These are phyloP conservation scores for Geranium rotundifolium DNA, from an alignment of 345 rosid genomes.

Conservation along the genomic window DNA sequence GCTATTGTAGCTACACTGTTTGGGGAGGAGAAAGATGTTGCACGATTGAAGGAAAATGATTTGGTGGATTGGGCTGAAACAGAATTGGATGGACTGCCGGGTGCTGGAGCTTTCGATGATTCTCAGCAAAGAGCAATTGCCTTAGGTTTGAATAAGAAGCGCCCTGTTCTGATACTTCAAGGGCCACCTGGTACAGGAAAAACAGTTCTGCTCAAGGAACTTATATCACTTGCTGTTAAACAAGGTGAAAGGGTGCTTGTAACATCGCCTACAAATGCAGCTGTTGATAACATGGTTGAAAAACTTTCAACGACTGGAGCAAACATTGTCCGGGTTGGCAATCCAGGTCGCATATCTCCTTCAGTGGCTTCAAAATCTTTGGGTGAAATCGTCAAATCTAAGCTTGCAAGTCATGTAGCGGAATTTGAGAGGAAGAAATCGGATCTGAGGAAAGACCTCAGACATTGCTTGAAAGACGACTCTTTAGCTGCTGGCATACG, in stretches of 20 bases:
- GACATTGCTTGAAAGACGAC: conserved; percentile 74
- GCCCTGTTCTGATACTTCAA: conserved; percentile 65
- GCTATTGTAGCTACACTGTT: conserved; percentile 76
- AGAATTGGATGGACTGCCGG: conserved; percentile 38
- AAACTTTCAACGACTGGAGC: conserved; percentile 60
- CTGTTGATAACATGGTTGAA: conserved; percentile 93
- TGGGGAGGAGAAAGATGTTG: conserved; percentile 69
- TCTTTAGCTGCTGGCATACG: conserved; percentile 95
- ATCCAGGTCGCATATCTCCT: conserved; percentile 86
- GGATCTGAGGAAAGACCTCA: conserved; percentile 75
- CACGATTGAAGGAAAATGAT: conserved; percentile 52
- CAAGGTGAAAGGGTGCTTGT: conserved; percentile 93
- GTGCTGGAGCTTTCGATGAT: conserved; percentile 35
- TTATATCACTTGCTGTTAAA: conserved; percentile 56
- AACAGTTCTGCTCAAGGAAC: conserved; percentile 81
- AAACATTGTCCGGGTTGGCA: conserved; percentile 80
- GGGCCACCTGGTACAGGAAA: conserved; percentile 99
- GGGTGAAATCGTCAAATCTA: conserved; percentile 67
- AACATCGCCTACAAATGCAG: conserved; percentile 95
- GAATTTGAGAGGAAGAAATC: conserved; percentile 84
- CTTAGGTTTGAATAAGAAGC: conserved; percentile 71
- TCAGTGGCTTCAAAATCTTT: conserved; percentile 80
- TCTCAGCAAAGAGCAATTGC: conserved; percentile 63
- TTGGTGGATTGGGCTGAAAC: conserved; percentile 53
- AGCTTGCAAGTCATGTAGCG: conserved; percentile 47